Percentiles rank a stretch among this genome's conserved stretches.
phyloP scores from a whole-genome alignment of 208 protist genomes.

The Wallacemonas sp. region DNA sequence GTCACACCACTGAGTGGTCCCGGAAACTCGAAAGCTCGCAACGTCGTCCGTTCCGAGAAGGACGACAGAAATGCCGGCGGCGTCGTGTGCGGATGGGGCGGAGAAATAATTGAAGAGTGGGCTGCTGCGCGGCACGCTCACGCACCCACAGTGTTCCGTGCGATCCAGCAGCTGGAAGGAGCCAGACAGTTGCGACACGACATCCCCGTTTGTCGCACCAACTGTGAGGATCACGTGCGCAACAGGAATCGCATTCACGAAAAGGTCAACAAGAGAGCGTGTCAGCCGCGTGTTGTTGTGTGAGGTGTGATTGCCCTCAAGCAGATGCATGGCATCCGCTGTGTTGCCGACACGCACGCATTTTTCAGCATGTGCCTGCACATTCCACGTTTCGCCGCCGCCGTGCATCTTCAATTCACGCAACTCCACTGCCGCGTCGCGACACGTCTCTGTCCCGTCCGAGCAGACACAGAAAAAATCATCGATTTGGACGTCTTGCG shows the following conservation, averaged over 20 bases:
- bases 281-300: neutral
- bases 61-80: slow-evolving; percentile 11
- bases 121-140: slow-evolving; percentile 20
- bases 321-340: slow-evolving; percentile 32
- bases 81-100: neutral
- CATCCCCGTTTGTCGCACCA: slow-evolving; percentile 17
- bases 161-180: slow-evolving; percentile 20
- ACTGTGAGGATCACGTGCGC: slow-evolving; percentile 14
- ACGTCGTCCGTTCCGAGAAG: slow-evolving; percentile 16
- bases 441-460: slow-evolving; percentile 24
- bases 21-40: slow-evolving; percentile 6
- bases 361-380: slow-evolving; percentile 24
- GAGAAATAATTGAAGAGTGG: slow-evolving; percentile 39
- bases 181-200: slow-evolving; percentile 16
- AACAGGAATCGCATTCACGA: neutral
- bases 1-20: slow-evolving; percentile 19
- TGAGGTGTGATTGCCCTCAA: slow-evolving; percentile 3
- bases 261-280: neutral
- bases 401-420: slow-evolving; percentile 15
- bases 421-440: slow-evolving; percentile 20
- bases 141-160: slow-evolving; percentile 10
- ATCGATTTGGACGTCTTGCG: slow-evolving; percentile 14
- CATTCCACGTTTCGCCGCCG: slow-evolving; percentile 12
- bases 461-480: slow-evolving; percentile 24
- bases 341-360: slow-evolving; percentile 23